These are phyloP conservation scores for Baorangia bicolor DNA, from an alignment of 768 basidiomycete genomes.

Conservation along the genomic window DNA sequence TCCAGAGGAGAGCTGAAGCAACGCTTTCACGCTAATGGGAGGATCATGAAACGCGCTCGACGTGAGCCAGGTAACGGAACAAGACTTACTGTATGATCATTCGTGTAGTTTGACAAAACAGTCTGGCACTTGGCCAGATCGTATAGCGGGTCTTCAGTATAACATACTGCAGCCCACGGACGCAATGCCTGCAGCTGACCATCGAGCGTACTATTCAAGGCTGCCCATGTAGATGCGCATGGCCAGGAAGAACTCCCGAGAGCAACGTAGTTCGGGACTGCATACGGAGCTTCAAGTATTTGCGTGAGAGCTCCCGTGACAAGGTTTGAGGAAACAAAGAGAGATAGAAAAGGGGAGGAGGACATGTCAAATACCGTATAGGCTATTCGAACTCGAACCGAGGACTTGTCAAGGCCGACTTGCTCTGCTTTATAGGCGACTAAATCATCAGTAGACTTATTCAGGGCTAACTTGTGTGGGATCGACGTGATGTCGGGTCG, in stretches of 20 bases:
- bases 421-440: too few relatives aligned
- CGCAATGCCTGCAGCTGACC: slow-evolving; percentile 12
- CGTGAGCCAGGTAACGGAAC: not conserved
- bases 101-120: slow-evolving; percentile 12
- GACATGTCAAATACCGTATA: too few relatives aligned
- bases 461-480: too few relatives aligned
- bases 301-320: not conserved
- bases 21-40: slow-evolving; percentile 11
- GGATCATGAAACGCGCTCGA: too few relatives aligned
- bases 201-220: slow-evolving; percentile 8
- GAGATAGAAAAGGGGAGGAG: too few relatives aligned
- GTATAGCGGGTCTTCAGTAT: too few relatives aligned
- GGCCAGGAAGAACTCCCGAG: slow-evolving; percentile 8
- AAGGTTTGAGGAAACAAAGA: not conserved
- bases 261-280: not conserved
- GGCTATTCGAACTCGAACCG: too few relatives aligned
- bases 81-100: slow-evolving; percentile 5
- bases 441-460: too few relatives aligned
- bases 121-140: slow-evolving; percentile 2
- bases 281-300: not conserved
- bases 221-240: slow-evolving; percentile 2
- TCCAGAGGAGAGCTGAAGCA: slow-evolving; percentile 19
- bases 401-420: not conserved
- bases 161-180: slow-evolving; percentile 22
- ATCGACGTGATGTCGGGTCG: too few relatives aligned